These are phyloP conservation scores for Evansstolkia leycettana DNA, from an alignment of 495 filamentous ascomycete genomes.

Conservation along the genomic window DNA sequence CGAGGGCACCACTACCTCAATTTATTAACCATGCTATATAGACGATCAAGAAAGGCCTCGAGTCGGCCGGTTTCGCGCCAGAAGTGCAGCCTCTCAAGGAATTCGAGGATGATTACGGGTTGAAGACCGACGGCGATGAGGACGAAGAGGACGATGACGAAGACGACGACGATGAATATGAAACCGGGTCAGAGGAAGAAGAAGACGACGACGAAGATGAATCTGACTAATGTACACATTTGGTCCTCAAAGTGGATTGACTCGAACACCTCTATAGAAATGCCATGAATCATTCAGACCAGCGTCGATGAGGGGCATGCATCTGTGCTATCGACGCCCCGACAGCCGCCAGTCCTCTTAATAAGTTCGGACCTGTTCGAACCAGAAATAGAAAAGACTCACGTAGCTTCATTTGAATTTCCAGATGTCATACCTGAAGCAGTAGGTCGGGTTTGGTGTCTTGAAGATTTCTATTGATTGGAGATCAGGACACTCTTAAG, in stretches of 20 bases:
- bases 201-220: conserved; percentile 16
- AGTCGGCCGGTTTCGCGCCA: conserved; percentile 64
- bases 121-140: conserved; percentile 57
- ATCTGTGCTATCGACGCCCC: too few relatives aligned
- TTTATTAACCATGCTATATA: conserved; percentile 19
- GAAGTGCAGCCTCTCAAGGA: conserved; percentile 60
- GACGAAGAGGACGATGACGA: conserved; percentile 55
- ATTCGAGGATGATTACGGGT: conserved; percentile 87
- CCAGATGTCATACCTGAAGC: too few relatives aligned
- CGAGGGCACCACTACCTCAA: conserved; percentile 3
- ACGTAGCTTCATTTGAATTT: too few relatives aligned
- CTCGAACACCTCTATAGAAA: background rate
- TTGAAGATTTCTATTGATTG: too few relatives aligned
- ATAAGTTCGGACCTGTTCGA: too few relatives aligned
- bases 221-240: conserved; percentile 8
- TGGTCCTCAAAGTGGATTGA: too few relatives aligned
- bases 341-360: too few relatives aligned
- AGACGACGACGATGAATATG: conserved; percentile 45
- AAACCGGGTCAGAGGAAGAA: conserved; percentile 32
- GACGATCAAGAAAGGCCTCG: conserved; percentile 60
- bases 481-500: too few relatives aligned
- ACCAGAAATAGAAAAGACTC: too few relatives aligned
- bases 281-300: too few relatives aligned
- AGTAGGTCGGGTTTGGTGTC: too few relatives aligned
- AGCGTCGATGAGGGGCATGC: too few relatives aligned